Base-by-base conservation (phyloP, 1,284 basidiomycete species). In the Chalciporus piperatoides region DNA sequence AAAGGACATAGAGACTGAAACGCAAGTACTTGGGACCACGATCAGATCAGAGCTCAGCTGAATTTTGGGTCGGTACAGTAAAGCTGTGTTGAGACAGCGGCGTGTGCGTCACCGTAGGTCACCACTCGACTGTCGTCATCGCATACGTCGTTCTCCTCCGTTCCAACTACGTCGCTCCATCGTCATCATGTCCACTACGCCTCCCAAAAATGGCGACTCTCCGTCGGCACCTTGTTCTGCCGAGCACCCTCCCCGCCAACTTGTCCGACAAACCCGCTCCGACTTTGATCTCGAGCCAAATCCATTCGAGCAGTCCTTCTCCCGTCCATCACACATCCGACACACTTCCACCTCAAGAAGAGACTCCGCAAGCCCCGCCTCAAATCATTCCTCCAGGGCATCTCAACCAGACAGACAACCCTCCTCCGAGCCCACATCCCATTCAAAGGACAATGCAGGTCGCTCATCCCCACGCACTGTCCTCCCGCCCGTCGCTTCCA, bases 291-390 rank as follows among this genome's bases (percentile, higher is more conserved):
- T 92, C 52, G 95, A 98, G 68, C 92, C 91, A 12, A 98, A 98
- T 66, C 95, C 95, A 0, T 98, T 97, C 64, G 95, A 98, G 66
- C 90, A 93, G 70, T 95, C 91, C 45, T 98, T 97, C 17, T 73
- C 80, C 33, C 70, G 76, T 60, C 77, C 79, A 32, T 72, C 74
- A 35, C 79, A 80, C 53, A 69, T 81, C 55, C 73, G 80, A 4
- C 67, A 71, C 71, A 54, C 68, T 55, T 44, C 70, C 63, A 54
- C 69, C 56, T 57, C 69, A 43, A 59, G 65, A 42, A 67, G 72
- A 40, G 69, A 75, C 48, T 70, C 70, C 11, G 69, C 70, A 32
- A 68, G 66, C 19, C 69, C 71, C 25, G 67, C 71, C 40, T 71
- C 75, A 11, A 63, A 68, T 47, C 67, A 71, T 47, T 61, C 67